Evolutionary conservation across 805 yeast species (phyloP).

Genomic region (Ogataea ramenticola): DNA sequence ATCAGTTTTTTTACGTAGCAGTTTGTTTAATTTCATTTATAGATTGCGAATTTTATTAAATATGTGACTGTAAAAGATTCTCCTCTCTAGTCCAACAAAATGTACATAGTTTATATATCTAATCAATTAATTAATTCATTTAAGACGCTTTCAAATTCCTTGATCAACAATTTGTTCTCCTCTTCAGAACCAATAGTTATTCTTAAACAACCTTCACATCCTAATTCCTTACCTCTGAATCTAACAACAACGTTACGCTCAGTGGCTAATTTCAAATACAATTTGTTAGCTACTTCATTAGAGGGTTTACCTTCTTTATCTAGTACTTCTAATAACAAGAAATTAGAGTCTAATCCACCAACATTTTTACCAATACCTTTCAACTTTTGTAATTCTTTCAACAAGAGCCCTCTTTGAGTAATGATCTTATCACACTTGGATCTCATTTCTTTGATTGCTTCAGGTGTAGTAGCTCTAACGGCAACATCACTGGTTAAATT

Average conservation of each 20-base stretch:
- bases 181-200: slow-evolving; percentile 78
- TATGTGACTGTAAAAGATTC: no score
- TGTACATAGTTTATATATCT: no score
- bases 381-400: slow-evolving; percentile 45
- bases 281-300: slow-evolving; percentile 53
- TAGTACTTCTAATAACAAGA: slow-evolving; percentile 66
- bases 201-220: slow-evolving; percentile 84
- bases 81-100: no score
- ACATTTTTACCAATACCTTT: slow-evolving; percentile 64
- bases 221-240: slow-evolving; percentile 84
- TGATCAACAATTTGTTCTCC: slow-evolving; percentile 58
- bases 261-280: slow-evolving; percentile 67
- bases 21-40: no score
- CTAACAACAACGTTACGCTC: slow-evolving; percentile 77
- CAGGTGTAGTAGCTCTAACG: slow-evolving; percentile 54
- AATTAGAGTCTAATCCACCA: slow-evolving; percentile 86
- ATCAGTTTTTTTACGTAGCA: no score
- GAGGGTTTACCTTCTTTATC: slow-evolving; percentile 57
- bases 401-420: slow-evolving; percentile 47
- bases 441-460: slow-evolving; percentile 56
- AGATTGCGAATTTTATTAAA: no score
- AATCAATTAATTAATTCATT: not conserved
- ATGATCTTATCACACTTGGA: slow-evolving; percentile 40
- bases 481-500: slow-evolving; percentile 74
- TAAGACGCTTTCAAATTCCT: slow-evolving; percentile 19